These are phyloP conservation scores for Vanrija humicola DNA, from an alignment of 1,284 basidiomycete genomes.

Conservation along the genomic window DNA sequence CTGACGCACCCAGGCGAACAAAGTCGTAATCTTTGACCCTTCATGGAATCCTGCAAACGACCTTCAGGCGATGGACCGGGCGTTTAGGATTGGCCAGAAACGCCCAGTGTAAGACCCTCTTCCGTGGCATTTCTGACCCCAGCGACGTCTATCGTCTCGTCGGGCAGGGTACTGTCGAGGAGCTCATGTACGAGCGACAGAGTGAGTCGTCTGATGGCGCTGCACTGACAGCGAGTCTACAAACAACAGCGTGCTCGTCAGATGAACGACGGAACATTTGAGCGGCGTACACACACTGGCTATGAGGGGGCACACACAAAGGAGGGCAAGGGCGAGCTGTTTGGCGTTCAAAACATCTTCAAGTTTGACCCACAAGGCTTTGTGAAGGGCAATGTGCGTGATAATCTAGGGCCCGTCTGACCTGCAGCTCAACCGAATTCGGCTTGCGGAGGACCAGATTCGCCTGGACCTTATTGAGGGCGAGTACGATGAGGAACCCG, in stretches of 20 bases:
- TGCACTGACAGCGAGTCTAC: slow-evolving; percentile 29
- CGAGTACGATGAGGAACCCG: slow-evolving; percentile 23
- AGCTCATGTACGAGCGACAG: slow-evolving; percentile 50
- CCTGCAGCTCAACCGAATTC: slow-evolving; percentile 33
- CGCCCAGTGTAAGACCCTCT: slow-evolving; percentile 48
- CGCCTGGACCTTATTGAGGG: slow-evolving; percentile 29
- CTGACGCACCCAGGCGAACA: slow-evolving; percentile 38
- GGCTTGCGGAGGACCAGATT: slow-evolving; percentile 29
- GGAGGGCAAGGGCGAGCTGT: slow-evolving; percentile 42
- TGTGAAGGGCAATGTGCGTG: slow-evolving; percentile 31
- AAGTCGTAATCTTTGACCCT: slow-evolving; percentile 52
- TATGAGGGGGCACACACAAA: slow-evolving; percentile 28
- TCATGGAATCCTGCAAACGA: slow-evolving; percentile 49
- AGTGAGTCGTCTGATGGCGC: slow-evolving; percentile 20
- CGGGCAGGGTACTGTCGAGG: slow-evolving; percentile 54
- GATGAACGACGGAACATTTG: slow-evolving; percentile 45
- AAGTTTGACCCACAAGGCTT: slow-evolving; percentile 41
- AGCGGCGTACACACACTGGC: slow-evolving; percentile 41
- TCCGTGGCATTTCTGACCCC: neutral
- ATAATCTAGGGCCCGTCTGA: neutral
- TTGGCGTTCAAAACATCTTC: slow-evolving; percentile 47
- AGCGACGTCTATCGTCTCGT: slow-evolving; percentile 54
- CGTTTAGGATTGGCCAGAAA: slow-evolving; percentile 55
- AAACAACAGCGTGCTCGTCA: slow-evolving; percentile 42
- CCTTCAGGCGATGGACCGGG: slow-evolving; percentile 52